Percentiles rank a stretch among this genome's conserved stretches.
Evolutionary conservation across 1,284 basidiomycete species (phyloP).

Genomic region (Ustilago esculenta): DNA sequence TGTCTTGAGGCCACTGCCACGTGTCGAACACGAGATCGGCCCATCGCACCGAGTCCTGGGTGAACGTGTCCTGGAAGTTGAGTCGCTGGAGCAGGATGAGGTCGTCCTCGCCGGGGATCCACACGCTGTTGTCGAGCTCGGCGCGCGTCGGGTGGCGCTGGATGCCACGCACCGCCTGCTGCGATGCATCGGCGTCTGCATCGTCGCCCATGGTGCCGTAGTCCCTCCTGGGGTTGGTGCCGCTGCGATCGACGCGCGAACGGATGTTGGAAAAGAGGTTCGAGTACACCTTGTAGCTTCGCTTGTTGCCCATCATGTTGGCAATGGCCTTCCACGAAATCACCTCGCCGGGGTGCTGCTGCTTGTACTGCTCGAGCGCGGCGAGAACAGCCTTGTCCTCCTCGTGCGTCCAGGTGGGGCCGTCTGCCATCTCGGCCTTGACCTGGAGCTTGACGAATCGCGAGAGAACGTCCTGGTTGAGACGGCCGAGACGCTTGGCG

Average conservation of each 20-base stretch:
- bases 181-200: constrained; percentile 11
- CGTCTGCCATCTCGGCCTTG: constrained; percentile 33
- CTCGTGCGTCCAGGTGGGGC: constrained; percentile 32
- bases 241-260: constrained; percentile 32
- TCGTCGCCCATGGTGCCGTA: constrained; percentile 28
- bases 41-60: constrained; percentile 29
- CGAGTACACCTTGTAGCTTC: constrained; percentile 51
- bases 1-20: constrained; percentile 41
- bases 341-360: constrained; percentile 39
- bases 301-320: constrained; percentile 43
- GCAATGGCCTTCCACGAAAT: constrained; percentile 49
- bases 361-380: constrained; percentile 40
- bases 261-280: constrained; percentile 43
- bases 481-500: constrained; percentile 50
- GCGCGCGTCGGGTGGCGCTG: constrained; percentile 33
- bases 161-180: constrained; percentile 31
- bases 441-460: constrained; percentile 45
- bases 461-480: constrained; percentile 36
- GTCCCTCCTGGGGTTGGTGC: constrained; percentile 17
- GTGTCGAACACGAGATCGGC: constrained; percentile 27
- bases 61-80: constrained; percentile 32
- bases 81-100: constrained; percentile 47
- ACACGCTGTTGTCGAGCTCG: constrained; percentile 41
- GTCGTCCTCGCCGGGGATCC: constrained; percentile 46
- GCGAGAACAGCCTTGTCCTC: constrained; percentile 48